Percentiles rank a stretch among this genome's conserved stretches.
These are phyloP conservation scores for Nakazawaea laoshanensis DNA, from an alignment of 805 yeast species.

Conservation along the genomic window DNA sequence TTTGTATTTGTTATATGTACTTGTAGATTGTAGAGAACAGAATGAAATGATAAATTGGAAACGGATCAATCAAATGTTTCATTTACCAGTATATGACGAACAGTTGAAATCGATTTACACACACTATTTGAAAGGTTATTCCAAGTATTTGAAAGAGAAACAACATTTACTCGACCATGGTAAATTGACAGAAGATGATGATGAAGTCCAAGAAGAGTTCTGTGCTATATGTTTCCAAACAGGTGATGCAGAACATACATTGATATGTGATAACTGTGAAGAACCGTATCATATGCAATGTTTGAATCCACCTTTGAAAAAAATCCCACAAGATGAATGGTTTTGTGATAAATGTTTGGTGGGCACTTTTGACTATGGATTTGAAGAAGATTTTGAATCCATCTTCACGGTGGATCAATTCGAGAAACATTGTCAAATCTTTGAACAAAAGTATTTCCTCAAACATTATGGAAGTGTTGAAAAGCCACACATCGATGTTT, in stretches of 20 bases:
- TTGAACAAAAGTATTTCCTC: slow-evolving; percentile 34
- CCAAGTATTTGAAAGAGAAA: slow-evolving; percentile 21
- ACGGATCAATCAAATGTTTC: slow-evolving; percentile 3
- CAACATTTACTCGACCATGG: slow-evolving; percentile 6
- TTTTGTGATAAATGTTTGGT: slow-evolving; percentile 77
- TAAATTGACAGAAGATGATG: slow-evolving; percentile 10
- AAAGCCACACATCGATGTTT: slow-evolving; percentile 28
- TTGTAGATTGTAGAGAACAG: slow-evolving; percentile 15
- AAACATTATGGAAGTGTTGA: slow-evolving; percentile 14
- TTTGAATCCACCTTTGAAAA: slow-evolving; percentile 44
- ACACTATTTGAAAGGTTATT: slow-evolving; percentile 21
- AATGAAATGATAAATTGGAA: slow-evolving; percentile 9
- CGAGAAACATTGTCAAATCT: slow-evolving; percentile 42
- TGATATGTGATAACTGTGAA: slow-evolving; percentile 71
- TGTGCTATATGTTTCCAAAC: slow-evolving; percentile 33
- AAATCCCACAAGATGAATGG: slow-evolving; percentile 60
- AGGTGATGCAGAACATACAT: slow-evolving; percentile 35
- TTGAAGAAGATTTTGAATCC: slow-evolving; percentile 56
- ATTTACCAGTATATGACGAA: slow-evolving; percentile 1
- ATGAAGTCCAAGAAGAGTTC: slow-evolving; percentile 10
- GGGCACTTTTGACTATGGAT: slow-evolving; percentile 85
- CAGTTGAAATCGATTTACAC: slow-evolving; percentile 18
- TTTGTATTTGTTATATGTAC: slow-evolving; percentile 30
- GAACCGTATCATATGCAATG: slow-evolving; percentile 61
- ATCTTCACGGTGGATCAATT: slow-evolving; percentile 44